Evolutionary conservation across 2,329 filamentous ascomycete genomes (phyloP).

Genomic region (Beauveria australis): DNA sequence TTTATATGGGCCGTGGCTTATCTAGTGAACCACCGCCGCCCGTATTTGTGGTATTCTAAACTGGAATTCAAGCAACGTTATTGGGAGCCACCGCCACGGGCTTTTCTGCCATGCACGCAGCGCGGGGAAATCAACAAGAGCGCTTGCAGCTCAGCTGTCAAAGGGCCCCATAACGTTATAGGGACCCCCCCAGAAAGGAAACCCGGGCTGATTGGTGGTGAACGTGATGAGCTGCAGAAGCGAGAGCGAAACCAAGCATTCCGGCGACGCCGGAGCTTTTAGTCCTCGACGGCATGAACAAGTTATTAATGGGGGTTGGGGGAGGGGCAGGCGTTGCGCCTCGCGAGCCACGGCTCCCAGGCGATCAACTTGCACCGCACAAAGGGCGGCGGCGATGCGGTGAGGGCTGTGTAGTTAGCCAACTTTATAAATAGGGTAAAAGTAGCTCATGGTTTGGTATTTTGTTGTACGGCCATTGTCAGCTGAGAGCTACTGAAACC

Average conservation of each 20-base stretch:
- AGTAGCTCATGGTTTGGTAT: not conserved
- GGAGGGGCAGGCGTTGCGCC: not conserved
- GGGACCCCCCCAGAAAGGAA: not conserved
- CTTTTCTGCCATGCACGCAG: not conserved
- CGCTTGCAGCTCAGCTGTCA: no score
- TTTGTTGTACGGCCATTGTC: not conserved
- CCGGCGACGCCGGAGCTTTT: not conserved
- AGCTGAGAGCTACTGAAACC: not conserved
- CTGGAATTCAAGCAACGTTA: not conserved
- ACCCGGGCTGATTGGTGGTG: not conserved
- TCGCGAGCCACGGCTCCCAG: not conserved
- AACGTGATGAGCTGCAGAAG: not conserved
- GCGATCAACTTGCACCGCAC: not conserved
- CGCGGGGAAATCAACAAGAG: not conserved
- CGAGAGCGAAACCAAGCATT: not conserved
- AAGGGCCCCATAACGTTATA: no score
- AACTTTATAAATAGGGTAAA: no score
- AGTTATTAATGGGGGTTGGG: not conserved
- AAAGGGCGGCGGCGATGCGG: not conserved
- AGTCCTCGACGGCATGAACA: not conserved
- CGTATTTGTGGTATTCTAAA: not conserved
- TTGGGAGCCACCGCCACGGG: not conserved
- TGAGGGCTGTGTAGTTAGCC: not conserved
- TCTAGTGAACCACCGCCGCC: not conserved
- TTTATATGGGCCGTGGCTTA: constrained; percentile 11